Conservation (phyloP, 2,329 filamentous ascomycete species). For the Talaromyces marneffei region DNA sequence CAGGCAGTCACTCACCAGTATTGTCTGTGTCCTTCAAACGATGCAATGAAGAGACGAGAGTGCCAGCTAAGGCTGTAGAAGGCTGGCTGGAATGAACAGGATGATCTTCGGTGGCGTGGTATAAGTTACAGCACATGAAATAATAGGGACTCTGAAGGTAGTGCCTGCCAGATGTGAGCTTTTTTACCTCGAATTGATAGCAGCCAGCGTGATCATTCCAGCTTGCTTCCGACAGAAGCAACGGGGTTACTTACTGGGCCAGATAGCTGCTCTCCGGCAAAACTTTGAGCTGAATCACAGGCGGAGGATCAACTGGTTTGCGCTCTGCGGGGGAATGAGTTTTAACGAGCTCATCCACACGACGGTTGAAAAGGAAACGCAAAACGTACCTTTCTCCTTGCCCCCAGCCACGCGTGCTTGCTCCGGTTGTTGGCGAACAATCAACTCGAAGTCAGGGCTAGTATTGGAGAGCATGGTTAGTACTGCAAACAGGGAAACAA, state of each 20-base stretch:
- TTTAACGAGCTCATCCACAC: not conserved
- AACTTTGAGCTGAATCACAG: constrained; percentile 68
- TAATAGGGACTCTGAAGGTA: constrained; percentile 61
- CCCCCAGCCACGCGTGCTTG: constrained; percentile 63
- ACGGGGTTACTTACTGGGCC: constrained; percentile 52
- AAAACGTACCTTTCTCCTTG: constrained; percentile 64
- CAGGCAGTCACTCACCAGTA: constrained; percentile 38
- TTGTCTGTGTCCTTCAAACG: constrained; percentile 73
- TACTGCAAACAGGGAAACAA: constrained; percentile 22
- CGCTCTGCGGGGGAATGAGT: constrained; percentile 50
- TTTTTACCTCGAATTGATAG: not conserved
- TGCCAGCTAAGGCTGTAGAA: constrained; percentile 59
- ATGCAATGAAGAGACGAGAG: constrained; percentile 73
- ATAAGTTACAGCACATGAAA: constrained; percentile 56
- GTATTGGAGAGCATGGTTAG: constrained; percentile 37
- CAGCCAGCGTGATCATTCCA: constrained; percentile 10
- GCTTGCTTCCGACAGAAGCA: constrained; percentile 16
- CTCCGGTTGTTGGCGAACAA: constrained; percentile 61
- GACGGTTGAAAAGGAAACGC: not conserved
- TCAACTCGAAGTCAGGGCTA: constrained; percentile 53
- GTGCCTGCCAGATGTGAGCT: constrained; percentile 38
- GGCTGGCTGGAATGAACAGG: constrained; percentile 38
- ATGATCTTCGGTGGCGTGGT: constrained; percentile 44
- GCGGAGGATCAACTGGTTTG: constrained; percentile 79
- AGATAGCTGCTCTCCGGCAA: constrained; percentile 43